Base-by-base conservation (phyloP, 1,284 basidiomycete genomes). In the Phylloporus sp. region DNA sequence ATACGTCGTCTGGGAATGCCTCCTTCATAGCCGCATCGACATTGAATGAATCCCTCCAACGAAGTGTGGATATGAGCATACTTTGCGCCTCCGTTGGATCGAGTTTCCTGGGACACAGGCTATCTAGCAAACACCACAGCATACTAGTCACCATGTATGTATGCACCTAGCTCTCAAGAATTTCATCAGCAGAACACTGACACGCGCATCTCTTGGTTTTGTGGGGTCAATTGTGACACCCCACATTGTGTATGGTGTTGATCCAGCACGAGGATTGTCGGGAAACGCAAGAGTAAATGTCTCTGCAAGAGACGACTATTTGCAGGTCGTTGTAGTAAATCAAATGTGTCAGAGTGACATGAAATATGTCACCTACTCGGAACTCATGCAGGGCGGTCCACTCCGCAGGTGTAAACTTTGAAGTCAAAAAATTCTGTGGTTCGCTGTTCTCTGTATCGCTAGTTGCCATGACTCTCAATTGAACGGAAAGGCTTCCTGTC, bases 101-200 rank as follows among this genome's bases (percentile, higher is more conserved):
- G 66, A 92, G 78, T 68, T 90, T 85, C 72, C 91, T 92, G 62
- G 8, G 14, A 57, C 39, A 55, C 41, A 55, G 35, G 20, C 4
- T 43, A 47, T 65, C 52, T 1, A 27, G 8, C 3, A 35, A 23
- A 57, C 49, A 52, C 25, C 14, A 17, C 52, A 35, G 25, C 20
- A 17, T 32, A 14, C 19, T 20, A 45, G 27, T 27, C 29, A 35
- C 19, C 82, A 52, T 11, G 25, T 25, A 52, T 15, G 17, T 52
- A 52, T 52, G n/a, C 70, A 89, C 91, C 91, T 87, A 15, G 93
- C 93, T 67, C 91, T 85, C 45, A 93, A 81, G 81, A 94, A 94
- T 77, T 94, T 94, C 86, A 92, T 87, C 56, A 94, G 82, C 11
- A 94, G 74, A 27, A 94, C 91, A 72, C 90, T 93, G 58, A 87